Conservation (phyloP, 768 basidiomycete genomes). For the Rhodosporidiobolus odoratus region DNA sequence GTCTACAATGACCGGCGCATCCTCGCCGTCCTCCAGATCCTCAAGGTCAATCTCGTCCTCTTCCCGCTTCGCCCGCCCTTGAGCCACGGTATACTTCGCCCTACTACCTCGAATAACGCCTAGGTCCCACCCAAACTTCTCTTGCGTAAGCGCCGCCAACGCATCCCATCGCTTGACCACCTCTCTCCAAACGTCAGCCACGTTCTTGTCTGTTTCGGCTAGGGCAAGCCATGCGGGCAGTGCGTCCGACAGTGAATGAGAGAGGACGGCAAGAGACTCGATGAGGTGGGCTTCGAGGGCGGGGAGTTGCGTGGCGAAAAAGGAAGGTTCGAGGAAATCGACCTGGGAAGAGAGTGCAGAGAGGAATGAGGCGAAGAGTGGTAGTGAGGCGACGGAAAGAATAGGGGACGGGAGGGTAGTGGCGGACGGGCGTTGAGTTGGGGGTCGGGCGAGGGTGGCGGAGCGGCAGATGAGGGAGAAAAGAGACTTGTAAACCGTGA, state of each 20-base stretch:
- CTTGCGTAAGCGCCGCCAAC: conserved; percentile 27
- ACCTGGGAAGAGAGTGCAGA: conserved; percentile 19
- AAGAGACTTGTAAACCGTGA: conserved; percentile 47
- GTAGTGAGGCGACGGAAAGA: conserved; percentile 9
- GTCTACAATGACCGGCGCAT: conserved; percentile 42
- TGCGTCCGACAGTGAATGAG: conserved; percentile 25
- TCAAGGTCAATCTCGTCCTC: conserved; percentile 43
- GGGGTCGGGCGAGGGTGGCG: conserved; percentile 34
- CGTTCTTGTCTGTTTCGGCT: neutral
- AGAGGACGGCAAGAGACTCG: conserved; percentile 30
- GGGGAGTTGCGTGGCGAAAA: conserved; percentile 36
- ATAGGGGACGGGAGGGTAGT: neutral
- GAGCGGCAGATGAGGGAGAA: conserved; percentile 46
- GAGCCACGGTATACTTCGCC: conserved; percentile 4
- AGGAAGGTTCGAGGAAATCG: conserved; percentile 33
- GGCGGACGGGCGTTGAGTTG: neutral
- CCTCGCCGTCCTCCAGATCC: conserved; percentile 53
- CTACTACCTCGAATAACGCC: conserved; percentile 33
- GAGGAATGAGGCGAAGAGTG: conserved; percentile 36
- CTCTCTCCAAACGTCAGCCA: conserved; percentile 26
- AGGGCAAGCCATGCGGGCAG: conserved; percentile 2
- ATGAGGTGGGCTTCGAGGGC: conserved; percentile 35
- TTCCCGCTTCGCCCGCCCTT: conserved; percentile 11
- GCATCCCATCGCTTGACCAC: conserved; percentile 34
- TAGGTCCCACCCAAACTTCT: conserved; percentile 49